Base-by-base conservation (phyloP, 345 rosid species). In the Adansonia digitata region DNA sequence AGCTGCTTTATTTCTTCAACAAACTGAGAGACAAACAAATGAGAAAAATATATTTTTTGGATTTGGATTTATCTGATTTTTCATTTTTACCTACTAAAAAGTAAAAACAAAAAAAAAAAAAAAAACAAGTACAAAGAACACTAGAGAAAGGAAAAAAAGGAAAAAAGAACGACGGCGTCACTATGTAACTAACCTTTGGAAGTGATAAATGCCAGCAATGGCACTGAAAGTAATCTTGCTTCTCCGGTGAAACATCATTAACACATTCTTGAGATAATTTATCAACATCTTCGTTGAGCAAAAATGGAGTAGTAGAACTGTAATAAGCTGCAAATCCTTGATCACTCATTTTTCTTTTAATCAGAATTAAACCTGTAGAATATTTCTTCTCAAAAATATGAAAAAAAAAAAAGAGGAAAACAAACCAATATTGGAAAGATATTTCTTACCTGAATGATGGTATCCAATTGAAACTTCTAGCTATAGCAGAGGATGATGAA, bases 1-100 rank as follows among this genome's bases (percentile, higher is more conserved):
- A 88, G 82, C 78, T 82, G 69, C 75, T 81, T 88, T 60, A 86
- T 71, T 81, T 88, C 92, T 56, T 83, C 87, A 73, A 79, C 75
- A 34, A 77, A 83, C 90, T 88, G 79, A 65, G 43, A 72, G 17
- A 76, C 0, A 43, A 7, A 29, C 4, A 52, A 39, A 48, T n/a
- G n/a, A n/a, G n/a, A 17, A 15, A 35, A 34, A 8, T 31, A 11
- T 7, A 49, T 15, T 35, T 42, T 14, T 42, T 66, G 31, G 52
- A 34, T 22, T 66, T 42, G 71, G 51, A 42, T 42, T 64, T 13
- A 65, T 66, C 52, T 66, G 0, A 12, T 48, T 52, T 52, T 2
- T 27, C n/a, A n/a, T n/a, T n/a, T n/a, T 69, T 45, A 34, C 39
- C 26, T 37, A n/a, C 1, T 37, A 37, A 37, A 63, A 63, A n/a